Evolutionary conservation across 1,284 basidiomycete genomes (phyloP), one percentile per base, ranked within the genome.

Genomic region (Athelia sp.): DNA sequence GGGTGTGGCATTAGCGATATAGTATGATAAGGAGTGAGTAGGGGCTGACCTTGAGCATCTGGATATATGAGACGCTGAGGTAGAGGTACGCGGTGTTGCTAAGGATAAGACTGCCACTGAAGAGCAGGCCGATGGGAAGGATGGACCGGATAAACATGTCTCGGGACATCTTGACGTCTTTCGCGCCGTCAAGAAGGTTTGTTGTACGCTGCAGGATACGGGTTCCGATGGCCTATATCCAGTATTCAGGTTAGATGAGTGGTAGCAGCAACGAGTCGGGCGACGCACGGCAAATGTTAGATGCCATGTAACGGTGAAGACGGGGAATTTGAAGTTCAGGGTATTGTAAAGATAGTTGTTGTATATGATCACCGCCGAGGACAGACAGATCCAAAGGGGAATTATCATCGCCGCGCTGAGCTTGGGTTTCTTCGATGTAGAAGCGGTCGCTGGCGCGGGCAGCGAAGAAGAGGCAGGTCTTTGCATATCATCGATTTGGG

Each of bases 41-140:
- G 18, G 23, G 22, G 21, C 67, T 32, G 50, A 87, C 90, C 82
- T 97, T 97, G 72, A 98, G 87, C 95, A 98, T 98, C 67, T 98
- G 95, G 58, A 98, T 97, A 70, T 95, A 98, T 1, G 90, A 84
- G 24, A 98, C 91, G 54, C 83, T 87, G 50, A 98, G 82, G 54
- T 93, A 87, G 31, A 98, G 84, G 67, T 98, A 98, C 14, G 95
- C 93, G 49, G 91, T 94, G 73, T 98, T 98, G 70, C 87, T 90
- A 50, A 96, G 76, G 60, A 98, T 93, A 52, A 98, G 82, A 55
- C 87, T 93, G 21, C 85, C 93, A 18, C 89, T 91, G 76, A 98
- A 97, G 54, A 98, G 82, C 32, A 93, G 64, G 23, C 94, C 94
- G 56, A 98, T 96, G 40, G 95, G 95, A 9, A 98, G 78, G 58